Evolutionary conservation across 768 basidiomycete genomes (phyloP).

Genomic region (Tremella fuciformis): DNA sequence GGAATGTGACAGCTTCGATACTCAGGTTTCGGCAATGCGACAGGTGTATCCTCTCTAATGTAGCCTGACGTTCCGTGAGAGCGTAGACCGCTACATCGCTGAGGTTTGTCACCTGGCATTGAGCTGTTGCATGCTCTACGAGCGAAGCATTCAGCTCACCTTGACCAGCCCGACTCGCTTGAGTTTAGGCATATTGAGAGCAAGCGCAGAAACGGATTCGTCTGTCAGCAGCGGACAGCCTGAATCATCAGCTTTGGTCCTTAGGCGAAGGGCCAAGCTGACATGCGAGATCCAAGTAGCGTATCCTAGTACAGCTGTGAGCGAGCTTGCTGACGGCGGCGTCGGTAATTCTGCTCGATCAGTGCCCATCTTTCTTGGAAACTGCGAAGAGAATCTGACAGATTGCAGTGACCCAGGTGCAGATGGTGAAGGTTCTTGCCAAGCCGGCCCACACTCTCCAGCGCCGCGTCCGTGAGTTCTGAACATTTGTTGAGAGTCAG

Average conservation of each 20-base stretch:
- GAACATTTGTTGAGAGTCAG: constrained; percentile 82
- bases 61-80: constrained; percentile 76
- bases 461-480: constrained; percentile 71
- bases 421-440: constrained; percentile 93
- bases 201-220: constrained; percentile 87
- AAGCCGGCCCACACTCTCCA: constrained; percentile 77
- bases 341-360: constrained; percentile 71
- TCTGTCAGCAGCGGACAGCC: constrained; percentile 86
- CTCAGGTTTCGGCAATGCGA: constrained; percentile 96
- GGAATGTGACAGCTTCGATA: constrained; percentile 83
- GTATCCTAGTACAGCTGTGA: constrained; percentile 76
- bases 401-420: constrained; percentile 74
- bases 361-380: not conserved
- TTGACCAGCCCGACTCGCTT: constrained; percentile 92
- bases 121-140: not conserved
- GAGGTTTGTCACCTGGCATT: constrained; percentile 63
- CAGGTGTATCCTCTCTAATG: constrained; percentile 91
- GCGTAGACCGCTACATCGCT: constrained; percentile 92
- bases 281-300: constrained; percentile 98
- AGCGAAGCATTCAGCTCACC: constrained; percentile 49
- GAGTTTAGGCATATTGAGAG: constrained; percentile 74
- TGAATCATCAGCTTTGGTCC: constrained; percentile 45
- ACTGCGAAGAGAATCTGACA: constrained; percentile 23
- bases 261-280: constrained; percentile 48
- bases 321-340: constrained; percentile 78